A percentile compares a stretch with the other conserved stretches of the same genome.
These are phyloP conservation scores for Botryotinia narcissicola DNA, from an alignment of 2,329 filamentous ascomycete species.

Conservation along the genomic window DNA sequence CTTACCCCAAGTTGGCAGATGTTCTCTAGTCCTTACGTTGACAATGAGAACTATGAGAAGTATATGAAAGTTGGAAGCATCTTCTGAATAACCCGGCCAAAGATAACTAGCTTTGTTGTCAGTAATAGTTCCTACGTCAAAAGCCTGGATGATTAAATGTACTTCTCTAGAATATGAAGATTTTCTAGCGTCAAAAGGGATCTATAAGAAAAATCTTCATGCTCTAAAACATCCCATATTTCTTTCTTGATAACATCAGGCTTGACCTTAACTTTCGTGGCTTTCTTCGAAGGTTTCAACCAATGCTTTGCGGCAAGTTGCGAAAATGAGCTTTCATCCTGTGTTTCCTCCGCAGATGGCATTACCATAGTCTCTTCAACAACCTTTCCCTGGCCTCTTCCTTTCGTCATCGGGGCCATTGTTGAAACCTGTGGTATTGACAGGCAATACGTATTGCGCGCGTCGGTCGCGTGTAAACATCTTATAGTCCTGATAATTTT, in stretches of 20 bases:
- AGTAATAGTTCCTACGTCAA: slow-evolving; percentile 1
- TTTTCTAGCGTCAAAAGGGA: slow-evolving; percentile 83
- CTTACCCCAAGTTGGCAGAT: slow-evolving; percentile 81
- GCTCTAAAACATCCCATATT: slow-evolving; percentile 86
- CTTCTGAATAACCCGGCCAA: slow-evolving; percentile 88
- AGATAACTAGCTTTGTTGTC: slow-evolving; percentile 64
- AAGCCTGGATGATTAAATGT: slow-evolving; percentile 29
- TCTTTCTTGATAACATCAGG: slow-evolving; percentile 78
- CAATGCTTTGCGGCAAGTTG: slow-evolving; percentile 81
- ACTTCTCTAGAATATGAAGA: slow-evolving; percentile 84
- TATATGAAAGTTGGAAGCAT: slow-evolving; percentile 88
- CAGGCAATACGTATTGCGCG: slow-evolving; percentile 23
- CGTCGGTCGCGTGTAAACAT: slow-evolving; percentile 16
- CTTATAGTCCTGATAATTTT: slow-evolving; percentile 18
- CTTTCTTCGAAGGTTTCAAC: slow-evolving; percentile 64
- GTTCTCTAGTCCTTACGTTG: slow-evolving; percentile 85
- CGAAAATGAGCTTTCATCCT: slow-evolving; percentile 69
- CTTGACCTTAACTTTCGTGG: slow-evolving; percentile 69
- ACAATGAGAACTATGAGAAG: slow-evolving; percentile 81
- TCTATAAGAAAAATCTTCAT: slow-evolving; percentile 72
- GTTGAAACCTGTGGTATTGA: slow-evolving; percentile 19
- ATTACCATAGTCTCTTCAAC: slow-evolving; percentile 43
- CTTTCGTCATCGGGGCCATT: slow-evolving; percentile 37
- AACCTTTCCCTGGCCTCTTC: slow-evolving; percentile 38
- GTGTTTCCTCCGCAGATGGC: slow-evolving; percentile 65